These are phyloP conservation scores for Plasmodium cynomolgi DNA, from an alignment of 169 alveolate species.

Conservation along the genomic window DNA sequence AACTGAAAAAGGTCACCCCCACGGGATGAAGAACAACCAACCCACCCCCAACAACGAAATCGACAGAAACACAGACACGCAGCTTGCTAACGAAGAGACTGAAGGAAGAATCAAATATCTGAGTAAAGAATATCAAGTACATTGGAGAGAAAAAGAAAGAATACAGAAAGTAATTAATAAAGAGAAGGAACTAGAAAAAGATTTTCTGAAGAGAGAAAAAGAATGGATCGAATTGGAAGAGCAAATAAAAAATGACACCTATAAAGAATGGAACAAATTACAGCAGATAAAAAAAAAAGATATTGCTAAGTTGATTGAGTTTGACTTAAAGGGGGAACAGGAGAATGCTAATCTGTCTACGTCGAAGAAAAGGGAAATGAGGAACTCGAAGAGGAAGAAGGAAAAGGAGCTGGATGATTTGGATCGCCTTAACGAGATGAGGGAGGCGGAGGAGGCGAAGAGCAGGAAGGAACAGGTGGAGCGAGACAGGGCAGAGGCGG, in stretches of 20 bases:
- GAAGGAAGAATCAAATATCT: neutral
- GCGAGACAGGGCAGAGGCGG: neutral
- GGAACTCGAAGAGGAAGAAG: conserved; percentile 37
- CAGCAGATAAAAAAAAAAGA: conserved; percentile 44
- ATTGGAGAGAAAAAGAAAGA: conserved; percentile 80
- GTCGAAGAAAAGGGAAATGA: conserved; percentile 62
- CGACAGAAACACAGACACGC: neutral
- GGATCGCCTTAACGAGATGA: conserved; percentile 29
- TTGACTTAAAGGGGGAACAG: conserved; percentile 62
- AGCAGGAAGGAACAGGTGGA: neutral
- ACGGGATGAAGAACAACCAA: neutral
- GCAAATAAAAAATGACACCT: conserved; percentile 67
- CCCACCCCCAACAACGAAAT: neutral
- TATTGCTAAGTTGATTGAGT: conserved; percentile 57
- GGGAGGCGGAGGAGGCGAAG: conserved; percentile 31
- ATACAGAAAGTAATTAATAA: conserved; percentile 64
- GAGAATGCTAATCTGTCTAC: conserved; percentile 18
- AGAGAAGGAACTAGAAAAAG: conserved; percentile 76
- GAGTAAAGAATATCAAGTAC: conserved; percentile 76
- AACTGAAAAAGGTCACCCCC: neutral
- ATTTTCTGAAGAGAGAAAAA: conserved; percentile 74
- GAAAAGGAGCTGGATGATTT: conserved; percentile 65
- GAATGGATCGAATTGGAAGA: conserved; percentile 84
- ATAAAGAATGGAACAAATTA: conserved; percentile 65
- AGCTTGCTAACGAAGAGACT: neutral